Evolutionary conservation across 31 red algal species (phyloP).

Genomic region (Odonthalia washingtoniensis): DNA sequence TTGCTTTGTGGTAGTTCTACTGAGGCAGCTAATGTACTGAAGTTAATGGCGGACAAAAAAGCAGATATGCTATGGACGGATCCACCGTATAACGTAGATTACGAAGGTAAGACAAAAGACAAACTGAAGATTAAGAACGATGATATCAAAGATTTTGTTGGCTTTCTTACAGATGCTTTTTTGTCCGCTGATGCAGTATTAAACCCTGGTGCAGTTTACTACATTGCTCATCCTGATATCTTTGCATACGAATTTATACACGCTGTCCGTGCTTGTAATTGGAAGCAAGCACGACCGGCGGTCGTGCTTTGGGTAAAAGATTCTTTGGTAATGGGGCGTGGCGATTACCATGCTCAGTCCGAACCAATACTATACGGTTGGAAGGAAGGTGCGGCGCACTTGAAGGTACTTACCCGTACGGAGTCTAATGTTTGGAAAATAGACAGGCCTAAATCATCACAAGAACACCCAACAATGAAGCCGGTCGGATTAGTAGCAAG

Average conservation of each 20-base stretch:
- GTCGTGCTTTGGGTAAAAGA: slow-evolving; percentile 9
- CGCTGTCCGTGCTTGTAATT: neutral
- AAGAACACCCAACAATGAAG: slow-evolving; percentile 3
- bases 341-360: neutral
- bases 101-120: neutral
- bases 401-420: neutral
- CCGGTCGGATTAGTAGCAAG: neutral
- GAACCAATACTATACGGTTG: slow-evolving; percentile 9
- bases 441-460: neutral
- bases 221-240: neutral
- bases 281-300: neutral
- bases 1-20: neutral
- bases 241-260: neutral
- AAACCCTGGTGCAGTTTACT: neutral
- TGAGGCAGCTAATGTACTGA: neutral
- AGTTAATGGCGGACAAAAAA: slow-evolving; percentile 12
- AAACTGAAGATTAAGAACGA: neutral
- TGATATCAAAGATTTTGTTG: neutral
- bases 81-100: slow-evolving; percentile 16
- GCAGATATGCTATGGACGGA: slow-evolving; percentile 1
- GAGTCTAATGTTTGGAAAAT: slow-evolving; percentile 9
- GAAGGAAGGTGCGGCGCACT: slow-evolving; percentile 1
- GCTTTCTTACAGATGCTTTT: neutral
- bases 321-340: neutral
- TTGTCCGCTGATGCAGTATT: neutral